phyloP scores from a whole-genome alignment of 306 rosid species.

The Citrullus colocynthis region DNA sequence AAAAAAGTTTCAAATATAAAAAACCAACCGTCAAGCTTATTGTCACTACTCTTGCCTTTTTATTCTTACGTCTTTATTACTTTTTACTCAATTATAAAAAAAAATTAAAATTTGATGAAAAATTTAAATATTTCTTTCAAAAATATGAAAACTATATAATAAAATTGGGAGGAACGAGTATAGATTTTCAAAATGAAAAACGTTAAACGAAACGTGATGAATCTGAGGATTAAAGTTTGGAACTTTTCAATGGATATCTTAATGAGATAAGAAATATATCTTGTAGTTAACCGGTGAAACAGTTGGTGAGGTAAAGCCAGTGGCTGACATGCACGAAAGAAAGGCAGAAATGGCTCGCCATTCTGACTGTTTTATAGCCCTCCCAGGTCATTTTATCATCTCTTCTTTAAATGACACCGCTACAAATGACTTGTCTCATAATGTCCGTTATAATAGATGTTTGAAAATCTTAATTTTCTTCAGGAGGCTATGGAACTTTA shows the following conservation, averaged over 20 bases:
- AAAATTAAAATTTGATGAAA: no score
- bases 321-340: conserved; percentile 53
- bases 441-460: no score
- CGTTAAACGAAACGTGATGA: not conserved
- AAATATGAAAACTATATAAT: no score
- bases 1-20: no score
- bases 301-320: conserved; percentile 38
- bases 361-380: conserved; percentile 49
- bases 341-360: conserved; percentile 68
- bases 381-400: conserved; percentile 33
- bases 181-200: no score
- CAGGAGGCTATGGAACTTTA: conserved; percentile 51
- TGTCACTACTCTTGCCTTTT: no score
- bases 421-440: no score
- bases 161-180: no score
- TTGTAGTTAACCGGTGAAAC: conserved; percentile 51
- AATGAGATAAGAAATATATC: not conserved
- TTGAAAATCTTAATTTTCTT: not conserved
- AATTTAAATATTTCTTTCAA: no score
- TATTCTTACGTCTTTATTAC: no score
- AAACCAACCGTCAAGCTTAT: no score
- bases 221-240: not conserved
- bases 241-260: not conserved
- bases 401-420: not conserved
- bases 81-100: no score